These are phyloP conservation scores for Geoglossum glabrum DNA, from an alignment of 495 filamentous ascomycete genomes.

Conservation along the genomic window DNA sequence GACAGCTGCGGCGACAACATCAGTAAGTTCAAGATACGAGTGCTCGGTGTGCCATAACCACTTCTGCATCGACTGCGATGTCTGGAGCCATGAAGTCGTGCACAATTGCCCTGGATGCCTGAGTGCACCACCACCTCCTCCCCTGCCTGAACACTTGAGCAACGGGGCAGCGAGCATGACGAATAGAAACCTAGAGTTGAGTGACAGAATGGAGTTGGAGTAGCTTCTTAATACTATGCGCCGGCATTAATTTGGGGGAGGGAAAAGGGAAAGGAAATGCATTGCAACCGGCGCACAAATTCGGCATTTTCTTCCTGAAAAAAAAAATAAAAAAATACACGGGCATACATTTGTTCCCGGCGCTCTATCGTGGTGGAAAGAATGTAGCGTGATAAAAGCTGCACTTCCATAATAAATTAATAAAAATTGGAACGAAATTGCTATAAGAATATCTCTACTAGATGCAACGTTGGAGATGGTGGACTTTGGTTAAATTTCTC, in stretches of 20 bases:
- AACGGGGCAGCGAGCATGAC: not conserved
- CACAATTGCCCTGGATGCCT: conserved; percentile 95
- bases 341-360: too few species aligned
- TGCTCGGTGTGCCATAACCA: conserved; percentile 68
- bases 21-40: conserved; percentile 71
- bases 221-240: not conserved
- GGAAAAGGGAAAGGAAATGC: not conserved
- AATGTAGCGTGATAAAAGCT: too few species aligned
- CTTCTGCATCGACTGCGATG: conserved; percentile 96
- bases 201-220: not conserved
- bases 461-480: too few species aligned
- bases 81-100: conserved; percentile 78
- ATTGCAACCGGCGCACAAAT: not conserved
- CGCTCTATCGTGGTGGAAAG: too few species aligned
- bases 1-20: conserved; percentile 15
- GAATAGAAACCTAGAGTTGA: not conserved
- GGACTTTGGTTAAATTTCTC: too few species aligned
- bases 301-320: not conserved
- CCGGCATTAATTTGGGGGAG: too few species aligned
- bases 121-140: conserved; percentile 23
- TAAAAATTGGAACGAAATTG: too few species aligned
- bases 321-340: too few species aligned
- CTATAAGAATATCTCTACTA: too few species aligned
- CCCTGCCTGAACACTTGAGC: not conserved
- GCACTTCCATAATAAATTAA: too few species aligned